Conservation (phyloP, 768 basidiomycete genomes). For the Asterophora parasitica region DNA sequence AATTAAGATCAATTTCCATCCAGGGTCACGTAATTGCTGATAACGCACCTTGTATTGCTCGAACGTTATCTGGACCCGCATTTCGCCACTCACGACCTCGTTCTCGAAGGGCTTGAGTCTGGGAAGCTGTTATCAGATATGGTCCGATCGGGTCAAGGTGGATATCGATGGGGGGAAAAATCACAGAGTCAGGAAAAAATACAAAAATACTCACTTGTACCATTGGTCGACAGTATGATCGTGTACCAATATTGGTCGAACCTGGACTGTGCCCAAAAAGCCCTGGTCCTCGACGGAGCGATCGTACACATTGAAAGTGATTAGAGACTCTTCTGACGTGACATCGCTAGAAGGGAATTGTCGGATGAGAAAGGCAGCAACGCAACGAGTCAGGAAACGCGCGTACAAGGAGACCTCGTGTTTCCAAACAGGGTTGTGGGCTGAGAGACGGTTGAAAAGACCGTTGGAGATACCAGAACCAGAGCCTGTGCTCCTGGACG, state of each 20-base stretch:
- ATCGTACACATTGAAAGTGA: constrained; percentile 92
- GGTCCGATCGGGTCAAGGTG: constrained; percentile 12
- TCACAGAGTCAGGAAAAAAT: constrained; percentile 5
- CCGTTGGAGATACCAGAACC: constrained; percentile 29
- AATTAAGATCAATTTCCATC: constrained; percentile 13
- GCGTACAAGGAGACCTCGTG: constrained; percentile 97
- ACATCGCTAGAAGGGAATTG: constrained; percentile 67
- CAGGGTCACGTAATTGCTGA: constrained; percentile 11
- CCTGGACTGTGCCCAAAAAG: constrained; percentile 88
- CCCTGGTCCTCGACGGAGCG: constrained; percentile 74
- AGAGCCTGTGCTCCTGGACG: constrained; percentile 35
- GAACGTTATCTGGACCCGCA: constrained; percentile 91
- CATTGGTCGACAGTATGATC: constrained; percentile 95
- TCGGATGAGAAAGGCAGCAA: constrained; percentile 9
- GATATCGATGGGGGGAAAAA: constrained; percentile 14
- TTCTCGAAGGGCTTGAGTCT: constrained; percentile 74
- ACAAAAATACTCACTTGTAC: constrained; percentile 81
- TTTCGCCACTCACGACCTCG: constrained; percentile 86
- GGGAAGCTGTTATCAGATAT: constrained; percentile 9
- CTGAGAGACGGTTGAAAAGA: constrained; percentile 61
- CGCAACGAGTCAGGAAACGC: constrained; percentile 27
- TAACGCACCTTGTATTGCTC: constrained; percentile 79
- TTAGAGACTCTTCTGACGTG: constrained; percentile 76
- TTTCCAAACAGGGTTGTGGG: constrained; percentile 97
- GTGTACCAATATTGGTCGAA: constrained; percentile 87